These are phyloP conservation scores for Harringtonia aguacate DNA, from an alignment of 2,329 filamentous ascomycete genomes.

Conservation along the genomic window DNA sequence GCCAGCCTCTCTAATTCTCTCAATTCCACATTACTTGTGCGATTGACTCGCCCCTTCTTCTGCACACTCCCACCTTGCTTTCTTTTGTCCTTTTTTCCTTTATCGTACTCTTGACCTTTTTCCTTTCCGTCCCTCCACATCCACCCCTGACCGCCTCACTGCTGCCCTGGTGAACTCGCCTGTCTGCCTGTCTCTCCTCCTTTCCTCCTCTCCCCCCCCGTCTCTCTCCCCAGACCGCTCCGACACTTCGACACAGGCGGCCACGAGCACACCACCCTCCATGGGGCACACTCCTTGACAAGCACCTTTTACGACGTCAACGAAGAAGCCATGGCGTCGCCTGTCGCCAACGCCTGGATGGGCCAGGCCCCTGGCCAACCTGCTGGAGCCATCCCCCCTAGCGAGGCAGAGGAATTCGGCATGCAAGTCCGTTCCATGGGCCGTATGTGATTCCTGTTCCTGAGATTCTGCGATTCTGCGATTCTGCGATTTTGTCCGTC, in stretches of 20 bases:
- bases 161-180: too few relatives aligned
- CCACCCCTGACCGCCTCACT: too few relatives aligned
- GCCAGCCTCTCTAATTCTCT: constrained; percentile 3
- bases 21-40: constrained; percentile 5
- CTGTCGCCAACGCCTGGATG: constrained; percentile 5
- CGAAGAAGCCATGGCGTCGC: constrained; percentile 12
- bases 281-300: background rate
- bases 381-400: constrained; percentile 1
- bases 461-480: background rate
- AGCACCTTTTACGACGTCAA: background rate
- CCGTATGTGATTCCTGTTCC: constrained; percentile 15
- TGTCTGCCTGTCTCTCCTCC: background rate
- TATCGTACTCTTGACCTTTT: background rate
- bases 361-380: background rate
- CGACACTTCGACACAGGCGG: background rate
- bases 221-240: background rate
- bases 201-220: background rate
- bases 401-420: constrained; percentile 17
- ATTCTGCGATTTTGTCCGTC: background rate
- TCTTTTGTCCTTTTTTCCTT: background rate
- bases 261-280: background rate
- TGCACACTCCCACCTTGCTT: background rate
- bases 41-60: background rate
- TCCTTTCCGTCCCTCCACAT: background rate
- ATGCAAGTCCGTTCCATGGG: constrained; percentile 22